Conservation (phyloP, 192 early-diverging fungal genomes). For the Entomortierella beljakovae region DNA sequence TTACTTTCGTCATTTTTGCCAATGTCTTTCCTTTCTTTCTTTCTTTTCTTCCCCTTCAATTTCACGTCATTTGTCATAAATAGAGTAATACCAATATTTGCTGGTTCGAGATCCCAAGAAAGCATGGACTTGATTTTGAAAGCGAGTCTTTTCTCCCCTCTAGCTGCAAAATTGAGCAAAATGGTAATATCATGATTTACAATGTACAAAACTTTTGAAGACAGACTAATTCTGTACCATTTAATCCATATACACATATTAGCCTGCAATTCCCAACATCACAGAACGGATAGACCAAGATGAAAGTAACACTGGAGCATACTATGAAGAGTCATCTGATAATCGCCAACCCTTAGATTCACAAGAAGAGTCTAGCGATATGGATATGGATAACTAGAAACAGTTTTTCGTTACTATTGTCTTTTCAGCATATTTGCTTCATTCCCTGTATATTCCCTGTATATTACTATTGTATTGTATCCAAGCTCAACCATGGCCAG, state of each 20-base stretch:
- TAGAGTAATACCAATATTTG: constrained; percentile 22
- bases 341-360: not conserved
- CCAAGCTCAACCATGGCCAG: not conserved
- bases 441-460: not conserved
- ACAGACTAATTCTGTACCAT: constrained; percentile 12
- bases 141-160: constrained; percentile 21
- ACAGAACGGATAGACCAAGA: not conserved
- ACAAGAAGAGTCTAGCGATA: constrained; percentile 2
- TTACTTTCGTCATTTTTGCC: not conserved
- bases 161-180: constrained; percentile 20
- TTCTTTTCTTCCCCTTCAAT: not conserved
- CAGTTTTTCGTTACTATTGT: not conserved
- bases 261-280: not conserved
- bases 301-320: not conserved
- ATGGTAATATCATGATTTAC: constrained; percentile 15
- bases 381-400: constrained; percentile 27
- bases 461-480: not conserved
- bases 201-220: not conserved
- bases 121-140: constrained; percentile 14
- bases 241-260: not conserved
- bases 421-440: not conserved
- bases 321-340: not conserved
- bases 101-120: not conserved
- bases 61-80: not conserved
- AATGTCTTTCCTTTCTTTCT: not conserved